Base-by-base conservation (phyloP, 176 grass and related monocot genomes). In the Musa acuminata region DNA sequence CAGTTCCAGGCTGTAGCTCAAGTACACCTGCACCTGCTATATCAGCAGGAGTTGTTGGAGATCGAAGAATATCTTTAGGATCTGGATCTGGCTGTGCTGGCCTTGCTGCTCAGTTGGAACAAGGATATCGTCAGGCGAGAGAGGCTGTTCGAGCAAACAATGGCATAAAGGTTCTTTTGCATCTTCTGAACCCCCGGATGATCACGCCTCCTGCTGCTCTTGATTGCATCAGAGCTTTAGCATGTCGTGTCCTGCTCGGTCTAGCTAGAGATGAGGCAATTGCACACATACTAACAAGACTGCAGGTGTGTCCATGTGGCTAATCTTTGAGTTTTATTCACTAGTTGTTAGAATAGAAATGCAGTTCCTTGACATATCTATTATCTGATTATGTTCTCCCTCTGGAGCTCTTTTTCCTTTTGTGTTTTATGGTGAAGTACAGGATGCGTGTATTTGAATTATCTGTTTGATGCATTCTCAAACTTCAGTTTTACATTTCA, bases 31-130 rank as follows among this genome's bases (percentile, higher is more conserved):
- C 87, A 79, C 83, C 91, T 83, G 75, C 87, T 55, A 69, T 86
- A 43, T 75, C 88, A 80, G 86, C 88, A 79, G 84, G 86, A 76
- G 84, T 93, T 26, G 90, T 93, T 55, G 90, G 87, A 52, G 95
- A 93, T 57, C 80, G 88, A 50, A 88, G 95, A 72, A 99, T 99
- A 88, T 87, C 88, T 9, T 81, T 99, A 77, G 95, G 95, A 54
- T 87, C 83, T 79, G 95, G 95, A 79, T 80, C 78, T 75, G 95
- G 95, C 12, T 92, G 88, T 80, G 84, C 90, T 69, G 95, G 95
- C 79, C 95, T 91, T 88, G 95, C 95, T 78, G 95, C 95, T 78
- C 95, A 94, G 83, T 71, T 99, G 84, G 95, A 99, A 90, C 95
- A 94, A 80, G 90, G 78, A 48, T 99, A 99, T 80, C 90, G 82